Evolutionary conservation across 208 protist species (phyloP).

Genomic region (Naegleria lovaniensis): DNA sequence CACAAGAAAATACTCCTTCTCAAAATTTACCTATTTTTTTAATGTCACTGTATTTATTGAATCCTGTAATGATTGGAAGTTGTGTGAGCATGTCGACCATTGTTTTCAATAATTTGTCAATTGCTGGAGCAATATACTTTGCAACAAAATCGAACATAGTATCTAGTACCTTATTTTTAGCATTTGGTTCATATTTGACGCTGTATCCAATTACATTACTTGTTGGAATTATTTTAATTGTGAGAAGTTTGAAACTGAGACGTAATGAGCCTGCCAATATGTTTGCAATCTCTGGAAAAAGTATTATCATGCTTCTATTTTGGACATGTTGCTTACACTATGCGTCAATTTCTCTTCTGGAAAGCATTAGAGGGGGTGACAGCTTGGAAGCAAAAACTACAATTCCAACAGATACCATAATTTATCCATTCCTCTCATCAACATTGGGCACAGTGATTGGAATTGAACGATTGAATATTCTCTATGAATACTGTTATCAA

Average conservation of each 20-base stretch:
- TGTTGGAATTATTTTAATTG: conserved; percentile 30
- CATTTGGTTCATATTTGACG: conserved; percentile 28
- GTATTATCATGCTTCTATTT: neutral
- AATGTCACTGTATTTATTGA: conserved; percentile 38
- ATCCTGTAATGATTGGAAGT: conserved; percentile 45
- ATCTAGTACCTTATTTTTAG: conserved; percentile 28
- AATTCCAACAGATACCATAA: too few relatives aligned
- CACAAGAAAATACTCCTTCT: neutral
- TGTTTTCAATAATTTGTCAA: conserved; percentile 39
- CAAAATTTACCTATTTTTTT: conserved; percentile 27
- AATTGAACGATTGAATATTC: neutral
- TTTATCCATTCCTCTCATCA: too few relatives aligned
- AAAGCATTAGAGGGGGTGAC: neutral
- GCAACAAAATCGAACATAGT: conserved; percentile 29
- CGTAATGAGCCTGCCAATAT: neutral
- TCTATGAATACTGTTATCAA: conserved; percentile 42
- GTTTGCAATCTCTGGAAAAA: neutral
- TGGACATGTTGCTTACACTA: neutral
- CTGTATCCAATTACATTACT: conserved; percentile 41
- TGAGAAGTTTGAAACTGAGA: neutral
- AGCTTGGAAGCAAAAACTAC: neutral
- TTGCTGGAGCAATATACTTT: conserved; percentile 30
- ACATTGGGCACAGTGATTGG: neutral
- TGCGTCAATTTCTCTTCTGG: neutral
- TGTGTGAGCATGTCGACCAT: conserved; percentile 48